Evolutionary conservation across 2,329 filamentous ascomycete species (phyloP).

Genomic region (Zymoseptoria brevis): DNA sequence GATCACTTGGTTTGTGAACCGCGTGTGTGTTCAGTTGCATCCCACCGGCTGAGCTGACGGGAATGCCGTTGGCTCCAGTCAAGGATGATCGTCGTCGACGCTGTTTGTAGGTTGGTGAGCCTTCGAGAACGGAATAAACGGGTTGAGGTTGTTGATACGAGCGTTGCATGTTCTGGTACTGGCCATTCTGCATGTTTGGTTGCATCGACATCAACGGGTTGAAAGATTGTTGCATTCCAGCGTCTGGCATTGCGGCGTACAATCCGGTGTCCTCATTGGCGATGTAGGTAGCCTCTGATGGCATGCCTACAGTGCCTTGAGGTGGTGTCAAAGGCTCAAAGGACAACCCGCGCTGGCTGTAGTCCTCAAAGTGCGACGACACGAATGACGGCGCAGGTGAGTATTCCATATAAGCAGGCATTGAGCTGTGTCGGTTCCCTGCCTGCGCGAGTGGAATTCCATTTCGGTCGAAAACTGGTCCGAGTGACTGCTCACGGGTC

Average conservation of each 20-base stretch:
- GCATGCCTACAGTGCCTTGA: constrained; percentile 77
- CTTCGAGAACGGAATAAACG: constrained; percentile 85
- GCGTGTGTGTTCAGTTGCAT: constrained; percentile 44
- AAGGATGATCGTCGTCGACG: constrained; percentile 88
- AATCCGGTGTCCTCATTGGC: constrained; percentile 95
- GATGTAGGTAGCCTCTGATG: constrained; percentile 89
- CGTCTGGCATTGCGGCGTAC: constrained; percentile 89
- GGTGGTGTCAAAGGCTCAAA: constrained; percentile 96
- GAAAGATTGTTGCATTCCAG: constrained; percentile 66
- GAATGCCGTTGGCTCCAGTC: constrained; percentile 61
- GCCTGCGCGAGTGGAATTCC: constrained; percentile 74
- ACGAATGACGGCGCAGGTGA: constrained; percentile 96
- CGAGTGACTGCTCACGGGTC: constrained; percentile 73
- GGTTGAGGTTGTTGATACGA: constrained; percentile 72
- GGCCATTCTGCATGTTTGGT: constrained; percentile 70
- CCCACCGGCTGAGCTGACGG: constrained; percentile 39
- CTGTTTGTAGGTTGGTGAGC: constrained; percentile 98
- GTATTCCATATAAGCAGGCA: constrained; percentile 97
- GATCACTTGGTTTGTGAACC: constrained; percentile 75
- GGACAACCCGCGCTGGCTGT: constrained; percentile 90
- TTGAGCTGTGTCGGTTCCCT: constrained; percentile 93
- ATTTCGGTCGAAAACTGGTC: constrained; percentile 75
- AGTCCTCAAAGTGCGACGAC: constrained; percentile 97
- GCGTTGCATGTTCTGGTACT: constrained; percentile 65
- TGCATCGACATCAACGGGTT: constrained; percentile 88